phyloP scores from a whole-genome alignment of 768 basidiomycete species.

The Tephrocybe sp. region DNA sequence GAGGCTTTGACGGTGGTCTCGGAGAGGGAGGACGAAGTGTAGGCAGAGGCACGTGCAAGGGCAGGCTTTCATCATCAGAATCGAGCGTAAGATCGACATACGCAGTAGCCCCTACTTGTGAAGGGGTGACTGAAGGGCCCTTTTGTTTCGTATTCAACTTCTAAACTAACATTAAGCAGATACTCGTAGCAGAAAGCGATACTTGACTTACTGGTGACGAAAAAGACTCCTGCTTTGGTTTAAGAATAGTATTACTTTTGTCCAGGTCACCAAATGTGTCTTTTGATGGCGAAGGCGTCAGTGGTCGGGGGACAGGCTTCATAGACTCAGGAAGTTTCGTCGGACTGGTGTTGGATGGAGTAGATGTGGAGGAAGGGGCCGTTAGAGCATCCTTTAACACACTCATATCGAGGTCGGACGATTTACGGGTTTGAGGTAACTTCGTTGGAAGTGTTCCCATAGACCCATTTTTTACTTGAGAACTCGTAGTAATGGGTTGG shows the following conservation, averaged over 20 bases:
- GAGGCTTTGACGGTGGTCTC: background rate
- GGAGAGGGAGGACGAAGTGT: background rate
- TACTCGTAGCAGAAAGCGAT: no score
- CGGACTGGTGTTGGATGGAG: background rate
- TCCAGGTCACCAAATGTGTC: background rate
- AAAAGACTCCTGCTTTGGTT: no score
- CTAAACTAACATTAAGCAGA: no score
- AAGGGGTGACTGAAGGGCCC: background rate
- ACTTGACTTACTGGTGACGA: no score
- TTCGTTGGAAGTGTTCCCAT: background rate
- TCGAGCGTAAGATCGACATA: constrained; percentile 11
- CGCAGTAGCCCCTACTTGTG: background rate
- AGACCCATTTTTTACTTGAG: constrained; percentile 2
- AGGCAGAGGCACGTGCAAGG: background rate
- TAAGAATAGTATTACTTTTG: no score
- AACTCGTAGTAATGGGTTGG: background rate
- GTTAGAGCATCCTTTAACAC: constrained; percentile 9
- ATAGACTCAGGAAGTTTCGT: background rate
- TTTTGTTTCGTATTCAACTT: background rate
- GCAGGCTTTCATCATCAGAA: constrained; percentile 4
- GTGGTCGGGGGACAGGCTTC: background rate
- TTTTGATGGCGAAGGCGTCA: background rate
- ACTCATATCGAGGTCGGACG: constrained; percentile 10
- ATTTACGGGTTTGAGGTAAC: background rate
- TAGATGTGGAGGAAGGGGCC: background rate